phyloP scores from a whole-genome alignment of 805 yeast species.

The Wickerhamiella sorbophila region DNA sequence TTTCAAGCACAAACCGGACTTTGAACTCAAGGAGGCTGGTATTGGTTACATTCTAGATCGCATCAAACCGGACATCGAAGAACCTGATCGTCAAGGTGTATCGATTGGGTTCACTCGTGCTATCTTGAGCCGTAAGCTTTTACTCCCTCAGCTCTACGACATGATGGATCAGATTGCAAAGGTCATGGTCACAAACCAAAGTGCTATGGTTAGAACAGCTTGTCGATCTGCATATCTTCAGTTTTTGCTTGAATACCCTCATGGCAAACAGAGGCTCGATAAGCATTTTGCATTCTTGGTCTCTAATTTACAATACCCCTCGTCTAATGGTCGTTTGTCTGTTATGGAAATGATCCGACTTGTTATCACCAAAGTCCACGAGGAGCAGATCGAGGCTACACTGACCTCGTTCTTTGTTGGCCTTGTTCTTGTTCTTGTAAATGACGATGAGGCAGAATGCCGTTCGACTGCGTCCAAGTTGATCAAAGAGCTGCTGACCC shows the following conservation, averaged over 20 bases:
- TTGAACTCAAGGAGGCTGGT: constrained; percentile 54
- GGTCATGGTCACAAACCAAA: constrained; percentile 81
- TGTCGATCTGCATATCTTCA: constrained; percentile 72
- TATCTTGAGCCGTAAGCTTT: constrained; percentile 53
- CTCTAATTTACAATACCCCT: constrained; percentile 67
- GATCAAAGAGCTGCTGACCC: constrained; percentile 28
- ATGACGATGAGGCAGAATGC: constrained; percentile 66
- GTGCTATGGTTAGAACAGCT: constrained; percentile 67
- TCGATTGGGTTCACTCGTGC: constrained; percentile 77
- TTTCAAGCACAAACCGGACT: constrained; percentile 51
- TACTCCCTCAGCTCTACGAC: constrained; percentile 83
- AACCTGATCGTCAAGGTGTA: constrained; percentile 75
- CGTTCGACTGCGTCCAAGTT: constrained; percentile 68
- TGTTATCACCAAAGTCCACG: constrained; percentile 47
- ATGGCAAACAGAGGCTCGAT: constrained; percentile 71
- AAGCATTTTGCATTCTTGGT: constrained; percentile 72
- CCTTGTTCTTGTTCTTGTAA: constrained; percentile 57
- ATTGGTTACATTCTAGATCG: constrained; percentile 57
- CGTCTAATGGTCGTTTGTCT: constrained; percentile 75
- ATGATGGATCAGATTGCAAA: constrained; percentile 66
- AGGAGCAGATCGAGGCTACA: constrained; percentile 28
- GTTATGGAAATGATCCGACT: constrained; percentile 75
- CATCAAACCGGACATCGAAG: constrained; percentile 75
- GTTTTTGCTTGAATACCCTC: constrained; percentile 88
- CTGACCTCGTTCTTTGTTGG: constrained; percentile 73